A percentile compares a stretch with the other conserved stretches of the same genome.
These are phyloP conservation scores for Solanum pinnatisectum DNA, from an alignment of 257 asterid genomes.

Conservation along the genomic window DNA sequence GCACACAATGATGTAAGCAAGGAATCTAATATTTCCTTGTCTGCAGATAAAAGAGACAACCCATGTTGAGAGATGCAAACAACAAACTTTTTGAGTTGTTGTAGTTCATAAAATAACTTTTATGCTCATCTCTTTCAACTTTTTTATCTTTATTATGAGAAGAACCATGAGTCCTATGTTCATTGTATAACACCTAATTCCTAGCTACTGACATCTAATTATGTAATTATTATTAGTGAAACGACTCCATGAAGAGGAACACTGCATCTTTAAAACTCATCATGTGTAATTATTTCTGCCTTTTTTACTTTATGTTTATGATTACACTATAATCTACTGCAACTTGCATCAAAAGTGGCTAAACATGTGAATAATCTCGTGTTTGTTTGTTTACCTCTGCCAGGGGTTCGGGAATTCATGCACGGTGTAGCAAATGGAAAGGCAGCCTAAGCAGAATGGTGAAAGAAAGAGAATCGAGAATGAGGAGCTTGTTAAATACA, in stretches of 20 bases:
- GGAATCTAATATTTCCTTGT: neutral
- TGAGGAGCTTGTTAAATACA: slow-evolving; percentile 71
- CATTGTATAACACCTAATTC: neutral
- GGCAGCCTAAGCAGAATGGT: slow-evolving; percentile 20
- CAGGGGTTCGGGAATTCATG: neutral
- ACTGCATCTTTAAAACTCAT: slow-evolving; percentile 10
- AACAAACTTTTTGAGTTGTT: neutral
- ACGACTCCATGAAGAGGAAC: neutral
- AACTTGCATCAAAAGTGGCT: neutral
- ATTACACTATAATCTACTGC: neutral
- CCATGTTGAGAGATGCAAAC: neutral
- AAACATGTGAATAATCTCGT: slow-evolving; percentile 41
- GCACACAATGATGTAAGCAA: neutral
- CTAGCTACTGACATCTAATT: neutral
- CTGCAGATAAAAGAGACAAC: neutral
- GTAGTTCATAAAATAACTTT: neutral
- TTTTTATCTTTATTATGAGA: neutral
- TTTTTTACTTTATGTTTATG: neutral
- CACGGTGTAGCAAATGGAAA: neutral
- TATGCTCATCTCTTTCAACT: neutral
- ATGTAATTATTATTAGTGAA: neutral
- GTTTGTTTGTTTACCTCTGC: slow-evolving; percentile 7
- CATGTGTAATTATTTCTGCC: slow-evolving; percentile 1
- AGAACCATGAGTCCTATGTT: neutral
- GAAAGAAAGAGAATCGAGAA: slow-evolving; percentile 13